Evolutionary conservation across 1,284 basidiomycete genomes (phyloP), one percentile per base, ranked within the genome.

Genomic region (Veloporphyrellus conicus): DNA sequence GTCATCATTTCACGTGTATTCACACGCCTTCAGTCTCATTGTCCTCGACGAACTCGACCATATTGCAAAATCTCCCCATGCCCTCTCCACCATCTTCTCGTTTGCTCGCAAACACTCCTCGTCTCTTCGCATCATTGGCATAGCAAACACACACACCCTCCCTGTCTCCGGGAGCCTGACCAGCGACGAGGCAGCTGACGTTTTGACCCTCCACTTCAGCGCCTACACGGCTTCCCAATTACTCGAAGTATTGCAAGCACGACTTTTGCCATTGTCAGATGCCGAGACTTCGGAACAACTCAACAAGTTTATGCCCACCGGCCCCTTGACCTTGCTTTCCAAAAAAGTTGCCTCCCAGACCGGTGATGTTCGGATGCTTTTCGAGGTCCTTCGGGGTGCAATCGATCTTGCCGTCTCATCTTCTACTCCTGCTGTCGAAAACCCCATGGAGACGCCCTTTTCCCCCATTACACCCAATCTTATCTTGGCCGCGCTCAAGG

Each of bases 141-240:
- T 90, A 57, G 87, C 87, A 25, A 90, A 90, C 54, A 89, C 86
- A 0, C 87, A 90, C 59, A 90, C 87, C 5, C 77, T 90, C 12
- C 81, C 84, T 2, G 75, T 81, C 3, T 58, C 62, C 1, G 38
- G 57, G 16, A 53, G 27, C 25, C 45, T 61, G 22, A 49, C 57
- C 27, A 52, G 42, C 8, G 49, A 58, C 36, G 64, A 60, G 12
- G 43, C 54, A 27, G 53, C 68, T 6, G 66, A 73, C 15, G 76
- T 84, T 19, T 66, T 70, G 36, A 90, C 88, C 1, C 66, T 88
- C 32, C 87, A 90, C 60, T 90, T 90, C 56, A 69, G 81, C 12
- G 84, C 88, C 0, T 90, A 90, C 58, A 80, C 80, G 1, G 74
- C 86, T 6, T 56, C 72, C 12, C 82, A 90, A 55, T 72, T 90